Conservation (phyloP, 768 basidiomycete species). For the Leccinum uliginosum region DNA sequence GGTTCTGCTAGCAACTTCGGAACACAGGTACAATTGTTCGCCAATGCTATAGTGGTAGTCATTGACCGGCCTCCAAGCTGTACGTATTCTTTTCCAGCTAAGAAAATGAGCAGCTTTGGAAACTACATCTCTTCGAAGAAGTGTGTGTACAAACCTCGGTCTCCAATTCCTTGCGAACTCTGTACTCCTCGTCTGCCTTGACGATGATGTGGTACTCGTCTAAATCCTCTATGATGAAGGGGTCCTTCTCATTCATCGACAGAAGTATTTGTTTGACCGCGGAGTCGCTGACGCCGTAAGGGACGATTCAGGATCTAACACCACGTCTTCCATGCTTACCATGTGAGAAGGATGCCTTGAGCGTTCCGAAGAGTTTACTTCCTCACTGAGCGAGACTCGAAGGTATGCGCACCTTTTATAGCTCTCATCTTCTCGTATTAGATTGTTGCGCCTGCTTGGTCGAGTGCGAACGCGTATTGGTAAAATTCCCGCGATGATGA, state of each 20-base stretch:
- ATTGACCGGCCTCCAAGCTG: slow-evolving; percentile 47
- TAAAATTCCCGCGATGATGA: slow-evolving; percentile 12
- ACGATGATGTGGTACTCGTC: slow-evolving; percentile 83
- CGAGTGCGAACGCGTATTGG: not conserved
- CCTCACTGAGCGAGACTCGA: slow-evolving; percentile 1
- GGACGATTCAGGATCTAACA: not conserved
- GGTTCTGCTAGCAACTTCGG: not conserved
- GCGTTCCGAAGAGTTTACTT: slow-evolving; percentile 2
- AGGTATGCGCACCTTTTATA: slow-evolving; percentile 48
- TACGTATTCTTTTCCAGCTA: slow-evolving; percentile 88
- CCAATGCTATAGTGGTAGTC: not conserved
- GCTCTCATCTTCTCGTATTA: slow-evolving; percentile 46
- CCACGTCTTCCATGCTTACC: slow-evolving; percentile 37
- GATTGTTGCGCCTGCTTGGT: not conserved
- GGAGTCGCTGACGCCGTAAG: slow-evolving; percentile 53
- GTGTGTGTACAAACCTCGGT: slow-evolving; percentile 47
- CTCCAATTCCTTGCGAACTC: slow-evolving; percentile 69
- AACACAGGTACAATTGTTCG: not conserved
- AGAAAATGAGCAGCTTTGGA: not conserved
- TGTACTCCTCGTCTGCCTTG: slow-evolving; percentile 76
- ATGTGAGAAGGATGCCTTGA: slow-evolving; percentile 62
- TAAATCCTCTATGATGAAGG: slow-evolving; percentile 83
- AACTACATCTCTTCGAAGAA: not conserved
- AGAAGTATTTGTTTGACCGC: slow-evolving; percentile 87
- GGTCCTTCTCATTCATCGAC: slow-evolving; percentile 73